phyloP scores from a whole-genome alignment of 805 yeast genomes.

The Priceomyces melissophilus region DNA sequence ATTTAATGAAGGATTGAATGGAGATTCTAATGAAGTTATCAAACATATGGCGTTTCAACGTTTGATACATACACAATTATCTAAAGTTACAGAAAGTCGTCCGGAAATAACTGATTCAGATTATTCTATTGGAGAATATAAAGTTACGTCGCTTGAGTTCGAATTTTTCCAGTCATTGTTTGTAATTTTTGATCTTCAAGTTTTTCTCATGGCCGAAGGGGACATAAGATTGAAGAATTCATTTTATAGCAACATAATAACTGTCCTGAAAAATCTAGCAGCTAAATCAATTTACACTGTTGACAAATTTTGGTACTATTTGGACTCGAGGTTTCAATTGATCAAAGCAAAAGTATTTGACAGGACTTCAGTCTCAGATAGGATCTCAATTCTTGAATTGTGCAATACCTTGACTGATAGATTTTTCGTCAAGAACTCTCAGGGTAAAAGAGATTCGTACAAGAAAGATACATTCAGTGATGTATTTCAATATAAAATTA shows the following conservation, averaged over 20 bases:
- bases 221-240: conserved; percentile 16
- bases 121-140: conserved; percentile 2
- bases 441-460: conserved; percentile 26
- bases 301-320: conserved; percentile 33
- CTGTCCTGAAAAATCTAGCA: conserved; percentile 20
- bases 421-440: conserved; percentile 13
- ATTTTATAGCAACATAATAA: conserved; percentile 24
- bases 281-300: conserved; percentile 17
- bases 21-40: conserved; percentile 19
- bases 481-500: conserved; percentile 32
- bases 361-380: conserved; percentile 25
- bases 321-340: conserved; percentile 30
- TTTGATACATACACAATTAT: conserved; percentile 7
- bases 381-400: conserved; percentile 38
- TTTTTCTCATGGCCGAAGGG: conserved; percentile 14
- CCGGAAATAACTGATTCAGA: not conserved
- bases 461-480: conserved; percentile 40
- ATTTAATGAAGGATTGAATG: conserved; percentile 21
- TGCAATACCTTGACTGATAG: conserved; percentile 38
- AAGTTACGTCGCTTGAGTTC: conserved; percentile 5
- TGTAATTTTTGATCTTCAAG: conserved; percentile 24
- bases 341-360: conserved; percentile 25
- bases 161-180: conserved; percentile 15
- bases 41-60: conserved; percentile 19
- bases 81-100: not conserved